phyloP scores from a whole-genome alignment of 2,329 filamentous ascomycete genomes.

The Arthrobotrys musiformis region DNA sequence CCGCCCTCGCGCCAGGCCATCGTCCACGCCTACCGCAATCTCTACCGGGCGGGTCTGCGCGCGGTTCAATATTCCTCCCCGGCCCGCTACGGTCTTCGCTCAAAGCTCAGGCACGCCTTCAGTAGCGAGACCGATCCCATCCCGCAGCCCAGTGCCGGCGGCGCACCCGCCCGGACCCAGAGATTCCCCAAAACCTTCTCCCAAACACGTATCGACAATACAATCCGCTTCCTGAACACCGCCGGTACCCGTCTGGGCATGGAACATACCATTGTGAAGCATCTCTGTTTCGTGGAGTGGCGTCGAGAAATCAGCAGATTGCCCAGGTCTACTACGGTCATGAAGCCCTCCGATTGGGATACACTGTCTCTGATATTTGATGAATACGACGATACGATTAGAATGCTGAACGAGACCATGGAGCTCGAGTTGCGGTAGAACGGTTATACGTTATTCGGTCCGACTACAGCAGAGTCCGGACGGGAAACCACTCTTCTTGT shows the following conservation, averaged over 20 bases:
- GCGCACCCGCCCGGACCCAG: slow-evolving; percentile 19
- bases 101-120: slow-evolving; percentile 72
- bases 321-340: slow-evolving; percentile 48
- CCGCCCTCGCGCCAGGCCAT: slow-evolving; percentile 64
- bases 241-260: slow-evolving; percentile 73
- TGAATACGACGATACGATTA: slow-evolving; percentile 53
- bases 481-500: neutral
- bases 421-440: slow-evolving; percentile 46
- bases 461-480: neutral
- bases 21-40: slow-evolving; percentile 74
- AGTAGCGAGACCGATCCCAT: slow-evolving; percentile 63
- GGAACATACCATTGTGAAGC: slow-evolving; percentile 79
- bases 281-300: slow-evolving; percentile 69
- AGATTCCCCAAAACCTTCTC: slow-evolving; percentile 63
- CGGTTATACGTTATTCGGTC: neutral
- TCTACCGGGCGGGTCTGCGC: slow-evolving; percentile 74
- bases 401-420: slow-evolving; percentile 54
- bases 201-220: slow-evolving; percentile 70
- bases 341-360: slow-evolving; percentile 32
- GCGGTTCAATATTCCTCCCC: slow-evolving; percentile 79
- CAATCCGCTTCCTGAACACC: slow-evolving; percentile 75
- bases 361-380: slow-evolving; percentile 27
- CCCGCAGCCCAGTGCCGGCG: slow-evolving; percentile 57
- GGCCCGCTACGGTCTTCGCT: slow-evolving; percentile 71
- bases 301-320: slow-evolving; percentile 62